These are phyloP conservation scores for Penicillium simplicissimum DNA, from an alignment of 495 filamentous ascomycete species.

Conservation along the genomic window DNA sequence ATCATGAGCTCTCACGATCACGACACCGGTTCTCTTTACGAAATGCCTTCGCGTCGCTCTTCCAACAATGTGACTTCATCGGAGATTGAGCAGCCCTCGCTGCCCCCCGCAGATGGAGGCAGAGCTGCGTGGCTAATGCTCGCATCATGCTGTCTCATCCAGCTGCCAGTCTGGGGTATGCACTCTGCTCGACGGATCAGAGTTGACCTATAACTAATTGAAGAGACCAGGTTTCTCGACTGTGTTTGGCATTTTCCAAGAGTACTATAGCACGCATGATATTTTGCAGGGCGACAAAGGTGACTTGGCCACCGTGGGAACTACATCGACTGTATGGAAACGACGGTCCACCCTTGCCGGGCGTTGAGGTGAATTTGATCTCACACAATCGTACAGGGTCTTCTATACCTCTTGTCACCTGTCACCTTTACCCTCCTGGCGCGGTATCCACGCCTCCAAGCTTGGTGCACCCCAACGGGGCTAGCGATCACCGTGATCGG, in stretches of 20 bases:
- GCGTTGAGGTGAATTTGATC: conserved; percentile 5
- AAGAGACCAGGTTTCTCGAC: conserved; percentile 46
- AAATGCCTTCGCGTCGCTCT: conserved; percentile 7
- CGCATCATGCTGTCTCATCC: conserved; percentile 59
- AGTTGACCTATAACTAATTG: neutral
- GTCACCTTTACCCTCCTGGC: conserved; percentile 51
- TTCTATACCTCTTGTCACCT: conserved; percentile 59
- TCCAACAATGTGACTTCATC: conserved; percentile 5
- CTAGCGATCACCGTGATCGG: conserved; percentile 42
- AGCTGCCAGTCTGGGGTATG: conserved; percentile 65
- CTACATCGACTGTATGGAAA: conserved; percentile 42
- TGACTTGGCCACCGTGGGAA: conserved; percentile 54
- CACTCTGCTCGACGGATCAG: neutral
- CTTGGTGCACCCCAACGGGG: conserved; percentile 43
- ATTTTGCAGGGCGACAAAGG: conserved; percentile 37
- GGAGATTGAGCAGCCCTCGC: conserved; percentile 36
- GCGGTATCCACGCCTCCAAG: conserved; percentile 45
- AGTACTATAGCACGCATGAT: conserved; percentile 41
- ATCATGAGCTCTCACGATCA: conserved; percentile 14
- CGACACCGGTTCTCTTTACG: conserved; percentile 9
- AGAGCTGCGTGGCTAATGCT: conserved; percentile 66
- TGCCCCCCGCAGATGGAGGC: conserved; percentile 61
- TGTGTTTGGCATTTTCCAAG: conserved; percentile 53
- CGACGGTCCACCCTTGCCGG: neutral
- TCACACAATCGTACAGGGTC: conserved; percentile 35